Percentiles rank a stretch among this genome's conserved stretches.
These are phyloP conservation scores for Striga hermonthica DNA, from an alignment of 305 asterid genomes.

Conservation along the genomic window DNA sequence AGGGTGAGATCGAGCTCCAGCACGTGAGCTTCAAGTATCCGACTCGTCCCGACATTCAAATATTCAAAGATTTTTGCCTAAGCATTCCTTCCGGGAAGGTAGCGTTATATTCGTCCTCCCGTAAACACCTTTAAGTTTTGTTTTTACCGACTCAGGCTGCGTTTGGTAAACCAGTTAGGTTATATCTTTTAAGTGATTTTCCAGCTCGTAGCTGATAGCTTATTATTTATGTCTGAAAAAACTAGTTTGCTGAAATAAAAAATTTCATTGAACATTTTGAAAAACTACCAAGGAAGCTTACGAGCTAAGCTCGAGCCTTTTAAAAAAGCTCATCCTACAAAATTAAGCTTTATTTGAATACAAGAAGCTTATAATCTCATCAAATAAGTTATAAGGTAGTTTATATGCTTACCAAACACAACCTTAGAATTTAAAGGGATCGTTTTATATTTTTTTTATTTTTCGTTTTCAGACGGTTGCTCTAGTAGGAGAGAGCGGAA, in stretches of 20 bases:
- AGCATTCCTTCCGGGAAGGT: slow-evolving; percentile 70
- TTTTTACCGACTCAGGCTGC: too few species aligned
- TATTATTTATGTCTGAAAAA: too few species aligned
- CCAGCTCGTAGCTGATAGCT: neutral
- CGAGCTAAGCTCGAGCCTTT: too few species aligned
- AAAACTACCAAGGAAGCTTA: too few species aligned
- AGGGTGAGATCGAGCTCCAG: slow-evolving; percentile 52
- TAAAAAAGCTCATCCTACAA: too few species aligned
- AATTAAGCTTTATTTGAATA: too few species aligned
- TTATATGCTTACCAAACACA: too few species aligned
- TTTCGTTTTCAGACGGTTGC: slow-evolving; percentile 45
- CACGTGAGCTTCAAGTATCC: slow-evolving; percentile 68
- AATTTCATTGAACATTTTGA: too few species aligned
- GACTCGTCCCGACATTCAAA: slow-evolving; percentile 53
- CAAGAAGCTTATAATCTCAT: too few species aligned
- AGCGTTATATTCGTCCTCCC: neutral
- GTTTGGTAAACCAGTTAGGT: neutral
- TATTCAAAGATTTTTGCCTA: slow-evolving; percentile 50
- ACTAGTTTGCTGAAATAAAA: too few species aligned
- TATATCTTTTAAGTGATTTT: neutral
- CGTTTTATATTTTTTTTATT: neutral
- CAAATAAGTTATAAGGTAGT: too few species aligned
- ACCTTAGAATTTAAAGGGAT: too few species aligned
- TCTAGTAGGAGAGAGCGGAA: slow-evolving; percentile 78
- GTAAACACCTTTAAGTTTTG: neutral